Base-by-base conservation (phyloP, 352 stramenopile species). In the Globisporangium megalacanthum region DNA sequence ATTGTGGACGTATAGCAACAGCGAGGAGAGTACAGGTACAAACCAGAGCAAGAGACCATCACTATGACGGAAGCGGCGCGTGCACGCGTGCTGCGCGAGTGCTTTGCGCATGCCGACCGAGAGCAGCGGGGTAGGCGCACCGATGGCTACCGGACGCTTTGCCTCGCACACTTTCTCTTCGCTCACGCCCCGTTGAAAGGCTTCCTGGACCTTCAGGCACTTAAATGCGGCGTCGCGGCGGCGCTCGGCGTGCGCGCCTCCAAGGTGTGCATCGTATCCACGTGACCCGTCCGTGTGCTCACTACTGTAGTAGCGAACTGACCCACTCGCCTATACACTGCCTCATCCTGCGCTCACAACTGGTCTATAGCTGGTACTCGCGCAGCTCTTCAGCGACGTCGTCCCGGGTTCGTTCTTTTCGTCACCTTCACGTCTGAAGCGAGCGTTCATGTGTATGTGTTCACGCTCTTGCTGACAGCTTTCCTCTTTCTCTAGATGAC, bases 151-250 rank as follows among this genome's bases (percentile, higher is more conserved):
- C 25, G 9, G 7, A 31, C 19, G 45, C 31, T 5, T 33, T 44
- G 2, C 10, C 19, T 8, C 49, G 5, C 17, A 25, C 6, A 19
- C 0, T 7, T 19, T 48, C 13, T 17, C 15, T 11, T 22, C 41
- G 17, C 39, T 19, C 9, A 14, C 13, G 9, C 39, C 14, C 37
- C 6, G 15, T 15, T 7, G 14, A 45, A 25, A 90, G 79, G 77
- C 2, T 62, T 62, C 39, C 64, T 91, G 42, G 29, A 54, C 5
- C 41, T 69, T 1, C 64, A 70, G 10, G 78, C 88, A 10, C 65
- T 88, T n/a, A 91, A 88, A n/a, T 88, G 78, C 42, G 78, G 63
- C 17, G 76, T 91, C 22, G 78, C 77, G 9, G 78, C 80, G 2
- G 72, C 78, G 22, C 58, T 91, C 4, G 77, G 80, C 4, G 77